Evolutionary conservation across 176 grass and related monocot species (phyloP).

Genomic region (Musa schizocarpa): DNA sequence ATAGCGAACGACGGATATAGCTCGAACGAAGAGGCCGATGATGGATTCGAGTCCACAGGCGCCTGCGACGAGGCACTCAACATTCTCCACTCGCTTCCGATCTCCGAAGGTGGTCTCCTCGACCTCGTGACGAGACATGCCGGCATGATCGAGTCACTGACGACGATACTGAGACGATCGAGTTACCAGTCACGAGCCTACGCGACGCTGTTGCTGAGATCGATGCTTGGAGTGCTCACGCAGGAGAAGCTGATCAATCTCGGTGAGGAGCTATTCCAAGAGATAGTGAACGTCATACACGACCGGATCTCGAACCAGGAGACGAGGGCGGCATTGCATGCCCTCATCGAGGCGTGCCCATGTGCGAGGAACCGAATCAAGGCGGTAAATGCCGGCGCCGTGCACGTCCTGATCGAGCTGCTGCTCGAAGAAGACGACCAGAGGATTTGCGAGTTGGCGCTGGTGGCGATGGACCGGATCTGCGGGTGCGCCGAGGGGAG

Average conservation of each 20-base stretch:
- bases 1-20: not conserved
- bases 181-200: slow-evolving; percentile 5
- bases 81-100: not conserved
- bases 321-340: slow-evolving; percentile 14
- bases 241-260: not conserved
- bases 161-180: not conserved
- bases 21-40: not conserved
- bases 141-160: not conserved
- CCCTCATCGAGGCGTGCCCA: not conserved
- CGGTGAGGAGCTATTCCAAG: not conserved
- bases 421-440: not conserved
- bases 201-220: not conserved
- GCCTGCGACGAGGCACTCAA: slow-evolving; percentile 6
- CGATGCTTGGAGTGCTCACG: not conserved
- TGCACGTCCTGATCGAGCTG: not conserved
- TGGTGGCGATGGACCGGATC: not conserved
- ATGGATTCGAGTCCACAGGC: not conserved
- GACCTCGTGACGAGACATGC: not conserved
- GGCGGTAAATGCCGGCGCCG: slow-evolving; percentile 7
- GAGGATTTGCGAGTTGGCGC: slow-evolving; percentile 14
- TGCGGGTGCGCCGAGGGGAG: slow-evolving; percentile 18
- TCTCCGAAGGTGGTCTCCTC: not conserved
- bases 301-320: not conserved
- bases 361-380: slow-evolving; percentile 2
- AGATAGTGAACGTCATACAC: not conserved